phyloP scores from a whole-genome alignment of 176 grass and related monocot genomes.

The Alloteropsis semialata region DNA sequence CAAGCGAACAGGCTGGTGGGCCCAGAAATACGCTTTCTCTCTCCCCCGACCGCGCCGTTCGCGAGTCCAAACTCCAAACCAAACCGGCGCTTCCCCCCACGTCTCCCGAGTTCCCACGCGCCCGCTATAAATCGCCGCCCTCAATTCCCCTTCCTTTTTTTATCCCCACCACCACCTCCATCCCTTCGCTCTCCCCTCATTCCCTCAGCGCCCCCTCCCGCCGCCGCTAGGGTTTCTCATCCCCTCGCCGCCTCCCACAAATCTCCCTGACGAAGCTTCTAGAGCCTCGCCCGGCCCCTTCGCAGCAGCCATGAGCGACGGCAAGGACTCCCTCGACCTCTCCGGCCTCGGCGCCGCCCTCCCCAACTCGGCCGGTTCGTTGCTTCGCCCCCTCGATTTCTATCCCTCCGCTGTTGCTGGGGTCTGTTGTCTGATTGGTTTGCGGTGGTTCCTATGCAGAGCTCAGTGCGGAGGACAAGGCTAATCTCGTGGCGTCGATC shows the following conservation, averaged over 20 bases:
- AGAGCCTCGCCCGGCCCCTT: background rate
- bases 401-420: background rate
- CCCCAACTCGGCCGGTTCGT: slow-evolving; percentile 40
- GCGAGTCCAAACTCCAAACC: slow-evolving; percentile 29
- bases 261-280: slow-evolving; percentile 1
- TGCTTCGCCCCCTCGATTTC: background rate
- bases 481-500: slow-evolving; percentile 56
- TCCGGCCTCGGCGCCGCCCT: slow-evolving; percentile 62
- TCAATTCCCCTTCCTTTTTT: slow-evolving; percentile 1
- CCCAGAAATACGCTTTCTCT: background rate
- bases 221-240: slow-evolving; percentile 73
- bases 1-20: too few species aligned
- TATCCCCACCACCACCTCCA: slow-evolving; percentile 35
- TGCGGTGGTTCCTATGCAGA: slow-evolving; percentile 33
- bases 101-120: slow-evolving; percentile 24
- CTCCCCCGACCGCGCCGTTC: slow-evolving; percentile 15
- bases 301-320: slow-evolving; percentile 56
- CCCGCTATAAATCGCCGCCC: slow-evolving; percentile 36
- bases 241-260: slow-evolving; percentile 15
- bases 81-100: background rate
- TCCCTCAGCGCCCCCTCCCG: background rate
- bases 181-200: background rate
- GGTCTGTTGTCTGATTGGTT: background rate
- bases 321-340: slow-evolving; percentile 67
- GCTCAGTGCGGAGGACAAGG: slow-evolving; percentile 76